Conservation (phyloP, 2,329 filamentous ascomycete species). For the Aspergillus fructus region DNA sequence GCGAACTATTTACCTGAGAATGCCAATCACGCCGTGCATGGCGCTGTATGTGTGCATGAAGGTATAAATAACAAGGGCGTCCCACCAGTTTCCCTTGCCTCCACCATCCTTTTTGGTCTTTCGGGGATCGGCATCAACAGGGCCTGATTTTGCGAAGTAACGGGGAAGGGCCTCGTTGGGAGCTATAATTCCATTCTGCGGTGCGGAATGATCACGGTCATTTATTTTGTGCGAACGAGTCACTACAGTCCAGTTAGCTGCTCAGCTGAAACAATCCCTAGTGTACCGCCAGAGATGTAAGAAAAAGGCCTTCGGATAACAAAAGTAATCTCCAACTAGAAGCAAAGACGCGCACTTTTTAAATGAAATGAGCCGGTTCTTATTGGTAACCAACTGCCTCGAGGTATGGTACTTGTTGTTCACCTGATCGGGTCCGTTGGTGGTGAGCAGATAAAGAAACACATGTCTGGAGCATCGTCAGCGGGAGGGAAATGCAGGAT, state of each 20-base stretch:
- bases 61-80: conserved; percentile 2
- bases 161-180: conserved; percentile 76
- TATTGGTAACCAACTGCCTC: not conserved
- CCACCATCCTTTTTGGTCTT: conserved; percentile 96
- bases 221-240: conserved; percentile 96
- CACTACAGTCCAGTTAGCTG: conserved; percentile 58
- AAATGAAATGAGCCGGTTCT: not conserved
- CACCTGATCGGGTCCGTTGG: not conserved
- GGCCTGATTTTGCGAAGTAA: conserved; percentile 88
- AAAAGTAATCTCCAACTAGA: not conserved
- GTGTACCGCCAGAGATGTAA: too few relatives aligned
- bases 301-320: not conserved
- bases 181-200: conserved; percentile 70
- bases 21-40: not conserved
- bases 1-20: not conserved
- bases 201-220: conserved; percentile 82
- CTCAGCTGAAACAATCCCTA: not conserved
- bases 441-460: not conserved
- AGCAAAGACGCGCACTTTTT: not conserved
- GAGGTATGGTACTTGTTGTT: not conserved
- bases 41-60: not conserved
- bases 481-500: not conserved
- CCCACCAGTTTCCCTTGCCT: conserved; percentile 92
- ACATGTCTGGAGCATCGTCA: not conserved
- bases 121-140: conserved; percentile 77